These are phyloP conservation scores for Nannizziopsis arthrosporioides DNA, from an alignment of 2,329 filamentous ascomycete species.

Conservation along the genomic window DNA sequence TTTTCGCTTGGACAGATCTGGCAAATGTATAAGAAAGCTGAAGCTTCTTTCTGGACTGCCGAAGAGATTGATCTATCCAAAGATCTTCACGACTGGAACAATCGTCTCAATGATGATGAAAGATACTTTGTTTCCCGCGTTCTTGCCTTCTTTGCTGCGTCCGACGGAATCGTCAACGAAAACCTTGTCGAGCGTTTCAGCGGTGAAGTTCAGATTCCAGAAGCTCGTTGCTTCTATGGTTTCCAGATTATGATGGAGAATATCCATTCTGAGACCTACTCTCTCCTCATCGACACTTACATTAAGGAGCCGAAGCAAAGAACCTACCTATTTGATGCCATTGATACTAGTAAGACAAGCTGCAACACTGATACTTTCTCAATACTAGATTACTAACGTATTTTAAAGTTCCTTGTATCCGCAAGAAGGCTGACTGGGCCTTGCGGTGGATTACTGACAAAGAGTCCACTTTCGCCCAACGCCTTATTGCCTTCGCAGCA, in stretches of 20 bases:
- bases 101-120: constrained; percentile 91
- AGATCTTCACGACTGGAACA: constrained; percentile 98
- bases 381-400: constrained; percentile 19
- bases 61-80: constrained; percentile 99
- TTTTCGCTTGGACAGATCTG: constrained; percentile 57
- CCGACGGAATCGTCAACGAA: constrained; percentile 98
- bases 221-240: constrained; percentile 98
- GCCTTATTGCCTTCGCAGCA: constrained; percentile 90
- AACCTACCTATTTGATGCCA: constrained; percentile 91
- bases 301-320: constrained; percentile 96
- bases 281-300: constrained; percentile 95
- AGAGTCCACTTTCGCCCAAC: constrained; percentile 87
- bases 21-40: constrained; percentile 99
- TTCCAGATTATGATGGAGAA: constrained; percentile 99
- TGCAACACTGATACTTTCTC: not conserved
- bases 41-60: constrained; percentile 99
- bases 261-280: constrained; percentile 99
- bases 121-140: constrained; percentile 98
- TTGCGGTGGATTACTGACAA: constrained; percentile 88
- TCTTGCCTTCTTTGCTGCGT: constrained; percentile 96
- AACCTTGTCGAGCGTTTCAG: constrained; percentile 98
- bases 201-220: constrained; percentile 88
- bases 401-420: constrained; percentile 72
- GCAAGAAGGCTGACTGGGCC: constrained; percentile 98
- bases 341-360: constrained; percentile 74